These are phyloP conservation scores for Hypericum androsaemum DNA, from an alignment of 345 rosid species.

Conservation along the genomic window DNA sequence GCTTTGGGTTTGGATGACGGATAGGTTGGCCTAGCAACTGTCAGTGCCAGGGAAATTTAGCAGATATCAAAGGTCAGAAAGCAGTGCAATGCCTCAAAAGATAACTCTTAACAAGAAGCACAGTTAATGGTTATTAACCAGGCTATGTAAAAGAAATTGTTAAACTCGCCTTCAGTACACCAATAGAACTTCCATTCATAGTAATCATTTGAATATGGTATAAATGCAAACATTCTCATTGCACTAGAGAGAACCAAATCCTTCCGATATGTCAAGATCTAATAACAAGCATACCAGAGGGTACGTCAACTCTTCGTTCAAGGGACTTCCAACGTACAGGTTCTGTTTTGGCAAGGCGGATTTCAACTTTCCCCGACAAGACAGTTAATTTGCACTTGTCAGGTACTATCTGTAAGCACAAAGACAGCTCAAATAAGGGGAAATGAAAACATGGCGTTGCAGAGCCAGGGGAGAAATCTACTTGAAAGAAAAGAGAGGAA, in stretches of 20 bases:
- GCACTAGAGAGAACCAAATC: too few species aligned
- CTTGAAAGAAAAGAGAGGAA: background rate
- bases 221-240: too few species aligned
- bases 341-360: constrained; percentile 75
- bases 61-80: too few species aligned
- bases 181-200: too few species aligned
- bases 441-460: background rate
- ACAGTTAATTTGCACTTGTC: constrained; percentile 55
- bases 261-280: too few species aligned
- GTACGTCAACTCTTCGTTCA: constrained; percentile 29
- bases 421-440: background rate
- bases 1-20: constrained; percentile 73
- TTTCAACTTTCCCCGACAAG: constrained; percentile 73
- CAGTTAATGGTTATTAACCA: too few species aligned
- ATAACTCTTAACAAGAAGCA: too few species aligned
- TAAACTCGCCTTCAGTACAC: too few species aligned
- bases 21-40: constrained; percentile 56
- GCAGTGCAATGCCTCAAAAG: too few species aligned
- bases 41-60: too few species aligned
- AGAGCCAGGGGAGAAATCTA: background rate
- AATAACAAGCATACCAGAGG: constrained; percentile 31
- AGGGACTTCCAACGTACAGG: constrained; percentile 68
- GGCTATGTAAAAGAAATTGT: too few species aligned
- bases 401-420: constrained; percentile 53
- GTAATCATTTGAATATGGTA: too few species aligned